These are phyloP conservation scores for Arthrobotrys entomopaga DNA, from an alignment of 2,329 filamentous ascomycete genomes.

Conservation along the genomic window DNA sequence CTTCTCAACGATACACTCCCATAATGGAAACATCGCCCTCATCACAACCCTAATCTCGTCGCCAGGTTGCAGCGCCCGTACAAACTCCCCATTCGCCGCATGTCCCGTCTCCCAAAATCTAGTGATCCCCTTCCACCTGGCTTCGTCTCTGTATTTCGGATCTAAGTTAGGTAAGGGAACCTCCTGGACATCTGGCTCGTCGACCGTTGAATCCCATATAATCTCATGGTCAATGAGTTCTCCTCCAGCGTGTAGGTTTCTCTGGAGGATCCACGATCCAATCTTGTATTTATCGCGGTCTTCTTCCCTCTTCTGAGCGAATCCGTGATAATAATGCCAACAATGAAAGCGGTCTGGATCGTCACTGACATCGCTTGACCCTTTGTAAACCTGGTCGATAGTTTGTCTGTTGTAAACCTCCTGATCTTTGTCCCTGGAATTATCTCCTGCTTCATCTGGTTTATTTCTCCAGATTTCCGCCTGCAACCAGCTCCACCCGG, in stretches of 20 bases:
- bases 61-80: constrained; percentile 23
- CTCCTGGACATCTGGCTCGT: too few species aligned
- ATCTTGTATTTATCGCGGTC: constrained; percentile 14
- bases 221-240: constrained; percentile 22
- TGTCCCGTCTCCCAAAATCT: neutral
- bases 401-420: neutral
- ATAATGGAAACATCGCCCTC: constrained; percentile 28
- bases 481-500: neutral
- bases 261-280: constrained; percentile 25
- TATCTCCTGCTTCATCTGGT: too few species aligned
- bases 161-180: too few species aligned
- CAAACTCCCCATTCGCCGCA: constrained; percentile 32
- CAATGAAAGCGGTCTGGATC: neutral
- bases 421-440: constrained; percentile 1
- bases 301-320: constrained; percentile 14
- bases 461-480: neutral
- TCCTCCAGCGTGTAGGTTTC: constrained; percentile 15
- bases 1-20: constrained; percentile 17
- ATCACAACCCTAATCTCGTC: constrained; percentile 47
- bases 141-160: neutral
- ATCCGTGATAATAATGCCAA: constrained; percentile 26
- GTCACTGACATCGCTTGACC: neutral
- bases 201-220: constrained; percentile 19
- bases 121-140: constrained; percentile 6
- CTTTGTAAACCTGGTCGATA: neutral